phyloP scores from a whole-genome alignment of 208 protist species.

The Wallacemonas rigidus region DNA sequence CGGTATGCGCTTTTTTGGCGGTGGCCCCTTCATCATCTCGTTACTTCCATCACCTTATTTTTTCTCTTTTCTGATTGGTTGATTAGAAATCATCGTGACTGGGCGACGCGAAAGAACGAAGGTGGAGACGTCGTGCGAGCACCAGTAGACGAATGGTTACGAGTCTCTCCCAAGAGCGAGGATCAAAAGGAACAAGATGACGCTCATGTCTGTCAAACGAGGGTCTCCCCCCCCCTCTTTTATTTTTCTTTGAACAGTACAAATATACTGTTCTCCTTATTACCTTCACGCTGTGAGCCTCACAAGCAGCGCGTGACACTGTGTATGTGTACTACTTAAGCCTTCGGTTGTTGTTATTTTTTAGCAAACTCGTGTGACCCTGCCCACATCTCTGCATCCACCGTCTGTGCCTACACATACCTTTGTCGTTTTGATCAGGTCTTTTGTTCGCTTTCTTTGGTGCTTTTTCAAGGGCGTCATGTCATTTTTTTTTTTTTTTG shows the following conservation, averaged over 20 bases:
- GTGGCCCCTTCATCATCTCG: neutral
- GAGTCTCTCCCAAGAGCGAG: too few relatives aligned
- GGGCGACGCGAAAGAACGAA: too few relatives aligned
- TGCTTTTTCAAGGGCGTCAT: conserved; percentile 1
- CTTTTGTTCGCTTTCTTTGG: conserved; percentile 13
- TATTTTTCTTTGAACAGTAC: neutral
- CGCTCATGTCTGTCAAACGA: too few relatives aligned
- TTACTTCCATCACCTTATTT: neutral
- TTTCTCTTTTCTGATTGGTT: neutral
- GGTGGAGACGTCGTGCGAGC: too few relatives aligned
- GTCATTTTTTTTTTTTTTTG: neutral
- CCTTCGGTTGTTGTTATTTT: neutral
- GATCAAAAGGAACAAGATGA: too few relatives aligned
- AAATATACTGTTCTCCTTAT: neutral
- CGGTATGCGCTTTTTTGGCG: too few relatives aligned
- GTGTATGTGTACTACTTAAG: too few relatives aligned
- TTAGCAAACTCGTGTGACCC: neutral
- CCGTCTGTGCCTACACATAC: neutral
- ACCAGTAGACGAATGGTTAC: too few relatives aligned
- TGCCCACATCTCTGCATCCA: too few relatives aligned
- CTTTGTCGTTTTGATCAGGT: neutral
- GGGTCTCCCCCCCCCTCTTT: too few relatives aligned
- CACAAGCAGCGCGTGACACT: too few relatives aligned
- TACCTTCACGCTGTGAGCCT: neutral
- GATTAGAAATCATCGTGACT: too few relatives aligned